Percentiles rank a stretch among this genome's conserved stretches.
phyloP scores from a whole-genome alignment of 306 rosid species.

The Rubus idaeus region DNA sequence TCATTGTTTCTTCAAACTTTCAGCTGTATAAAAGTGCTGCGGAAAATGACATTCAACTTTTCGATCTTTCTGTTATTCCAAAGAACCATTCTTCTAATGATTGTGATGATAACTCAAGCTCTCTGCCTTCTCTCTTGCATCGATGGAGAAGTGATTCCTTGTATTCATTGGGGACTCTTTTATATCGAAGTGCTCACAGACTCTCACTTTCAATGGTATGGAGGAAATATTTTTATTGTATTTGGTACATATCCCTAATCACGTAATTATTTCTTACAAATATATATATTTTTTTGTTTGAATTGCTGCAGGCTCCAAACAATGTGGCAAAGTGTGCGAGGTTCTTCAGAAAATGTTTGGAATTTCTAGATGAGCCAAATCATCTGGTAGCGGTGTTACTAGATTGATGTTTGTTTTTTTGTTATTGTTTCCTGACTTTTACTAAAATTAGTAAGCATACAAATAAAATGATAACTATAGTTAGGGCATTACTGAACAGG shows the following conservation, averaged over 20 bases:
- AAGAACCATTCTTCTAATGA: conserved; percentile 55
- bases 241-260: conserved; percentile 19
- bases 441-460: neutral
- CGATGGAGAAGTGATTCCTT: conserved; percentile 81
- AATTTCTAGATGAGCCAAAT: conserved; percentile 83
- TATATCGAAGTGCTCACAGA: conserved; percentile 90
- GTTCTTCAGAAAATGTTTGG: conserved; percentile 83
- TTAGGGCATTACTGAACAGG: conserved; percentile 53
- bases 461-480: neutral
- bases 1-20: conserved; percentile 27
- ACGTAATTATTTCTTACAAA: conserved; percentile 23
- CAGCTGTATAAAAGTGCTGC: conserved; percentile 97
- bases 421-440: conserved; percentile 12
- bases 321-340: conserved; percentile 82
- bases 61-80: conserved; percentile 87
- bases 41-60: conserved; percentile 93
- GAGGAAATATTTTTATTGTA: conserved; percentile 24
- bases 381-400: conserved; percentile 65
- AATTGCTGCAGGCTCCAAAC: conserved; percentile 68
- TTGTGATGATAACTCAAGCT: conserved; percentile 62
- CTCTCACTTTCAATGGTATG: conserved; percentile 92
- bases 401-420: conserved; percentile 1
- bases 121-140: conserved; percentile 65
- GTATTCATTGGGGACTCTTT: conserved; percentile 82
- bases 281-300: conserved; percentile 17